Evolutionary conservation across 306 rosid species (phyloP).

Genomic region (cucumber (Cucumis sativus)): DNA sequence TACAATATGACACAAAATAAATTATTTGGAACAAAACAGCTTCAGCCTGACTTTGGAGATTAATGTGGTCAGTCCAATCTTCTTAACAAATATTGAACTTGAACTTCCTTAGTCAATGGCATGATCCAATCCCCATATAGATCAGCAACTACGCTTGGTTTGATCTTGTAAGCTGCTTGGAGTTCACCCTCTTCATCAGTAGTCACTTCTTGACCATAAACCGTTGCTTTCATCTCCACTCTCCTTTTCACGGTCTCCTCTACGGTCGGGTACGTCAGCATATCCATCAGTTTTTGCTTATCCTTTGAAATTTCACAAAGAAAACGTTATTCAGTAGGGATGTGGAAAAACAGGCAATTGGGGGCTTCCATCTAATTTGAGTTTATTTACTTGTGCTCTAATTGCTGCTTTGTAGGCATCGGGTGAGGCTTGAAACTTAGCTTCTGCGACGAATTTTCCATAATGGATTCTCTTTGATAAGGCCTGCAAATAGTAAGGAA

Average conservation of each 20-base stretch:
- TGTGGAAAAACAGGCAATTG: background rate
- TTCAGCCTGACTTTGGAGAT: background rate
- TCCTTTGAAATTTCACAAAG: slow-evolving; percentile 36
- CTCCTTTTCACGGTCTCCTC: slow-evolving; percentile 61
- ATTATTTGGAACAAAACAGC: background rate
- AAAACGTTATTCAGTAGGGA: background rate
- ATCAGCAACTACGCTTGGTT: slow-evolving; percentile 70
- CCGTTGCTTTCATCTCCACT: slow-evolving; percentile 64
- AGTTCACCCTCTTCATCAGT: slow-evolving; percentile 17
- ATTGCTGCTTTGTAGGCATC: slow-evolving; percentile 57
- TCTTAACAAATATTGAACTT: slow-evolving; percentile 69
- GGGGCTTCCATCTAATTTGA: background rate
- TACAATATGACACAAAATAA: background rate
- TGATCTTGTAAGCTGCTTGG: slow-evolving; percentile 54
- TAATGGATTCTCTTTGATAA: slow-evolving; percentile 89
- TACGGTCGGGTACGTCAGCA: slow-evolving; percentile 60
- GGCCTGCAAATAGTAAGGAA: slow-evolving; percentile 19
- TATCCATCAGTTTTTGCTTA: slow-evolving; percentile 54
- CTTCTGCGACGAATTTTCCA: slow-evolving; percentile 88
- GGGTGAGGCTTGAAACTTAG: slow-evolving; percentile 63
- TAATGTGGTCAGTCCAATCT: slow-evolving; percentile 48
- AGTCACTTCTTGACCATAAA: slow-evolving; percentile 64
- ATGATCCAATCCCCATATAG: slow-evolving; percentile 86
- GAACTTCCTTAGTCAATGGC: slow-evolving; percentile 96
- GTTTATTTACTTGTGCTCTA: slow-evolving; percentile 46